These are phyloP conservation scores for Glycine soja DNA, from an alignment of 306 rosid species.

Conservation along the genomic window DNA sequence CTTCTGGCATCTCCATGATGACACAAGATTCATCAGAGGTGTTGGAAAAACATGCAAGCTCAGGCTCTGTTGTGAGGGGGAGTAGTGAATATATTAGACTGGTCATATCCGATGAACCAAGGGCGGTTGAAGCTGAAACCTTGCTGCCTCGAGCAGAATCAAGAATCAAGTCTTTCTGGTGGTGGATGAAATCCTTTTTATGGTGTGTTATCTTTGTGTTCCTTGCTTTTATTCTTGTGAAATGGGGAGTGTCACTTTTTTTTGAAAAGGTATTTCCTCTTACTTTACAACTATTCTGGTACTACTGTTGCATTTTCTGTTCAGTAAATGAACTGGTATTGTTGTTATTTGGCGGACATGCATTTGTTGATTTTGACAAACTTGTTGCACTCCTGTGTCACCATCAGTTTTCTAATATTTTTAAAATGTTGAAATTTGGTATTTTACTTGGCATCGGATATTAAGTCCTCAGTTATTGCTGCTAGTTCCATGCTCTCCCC, in stretches of 20 bases:
- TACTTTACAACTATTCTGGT: conserved; percentile 22
- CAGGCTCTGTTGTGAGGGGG: conserved; percentile 49
- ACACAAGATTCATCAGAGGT: conserved; percentile 56
- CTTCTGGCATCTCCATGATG: conserved; percentile 47
- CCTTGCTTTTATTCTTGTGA: conserved; percentile 55
- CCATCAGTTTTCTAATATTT: not conserved
- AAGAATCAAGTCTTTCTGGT: conserved; percentile 46
- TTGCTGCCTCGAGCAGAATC: conserved; percentile 55
- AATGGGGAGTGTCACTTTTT: conserved; percentile 79
- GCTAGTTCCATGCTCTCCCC: conserved; percentile 2
- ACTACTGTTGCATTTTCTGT: conserved; percentile 3
- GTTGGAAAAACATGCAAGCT: conserved; percentile 49
- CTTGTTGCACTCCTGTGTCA: not conserved
- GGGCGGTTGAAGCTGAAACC: conserved; percentile 49
- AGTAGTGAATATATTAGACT: conserved; percentile 65
- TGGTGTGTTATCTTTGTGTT: conserved; percentile 53
- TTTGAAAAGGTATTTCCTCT: conserved; percentile 66
- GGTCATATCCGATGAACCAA: conserved; percentile 62
- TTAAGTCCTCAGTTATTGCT: not conserved
- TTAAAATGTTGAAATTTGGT: conserved; percentile 7
- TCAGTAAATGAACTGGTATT: not conserved
- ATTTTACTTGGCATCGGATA: conserved; percentile 3
- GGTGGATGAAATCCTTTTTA: conserved; percentile 68
- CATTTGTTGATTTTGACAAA: conserved; percentile 3
- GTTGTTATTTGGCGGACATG: not conserved